phyloP scores from a whole-genome alignment of 495 filamentous ascomycete species.

The Sordaria brevicollis region DNA sequence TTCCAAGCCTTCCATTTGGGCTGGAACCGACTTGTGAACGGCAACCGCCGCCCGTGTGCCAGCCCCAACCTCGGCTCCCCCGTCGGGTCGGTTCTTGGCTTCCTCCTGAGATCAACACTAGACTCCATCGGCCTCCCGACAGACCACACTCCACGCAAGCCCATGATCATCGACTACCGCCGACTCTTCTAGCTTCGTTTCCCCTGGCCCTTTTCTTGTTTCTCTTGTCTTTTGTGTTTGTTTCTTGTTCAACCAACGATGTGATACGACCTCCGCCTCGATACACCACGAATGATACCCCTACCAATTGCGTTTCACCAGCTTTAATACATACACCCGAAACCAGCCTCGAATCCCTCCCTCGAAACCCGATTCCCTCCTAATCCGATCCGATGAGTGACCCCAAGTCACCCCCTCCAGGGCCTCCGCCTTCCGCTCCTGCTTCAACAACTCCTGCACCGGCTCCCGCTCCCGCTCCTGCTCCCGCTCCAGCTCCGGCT shows the following conservation, averaged over 20 bases:
- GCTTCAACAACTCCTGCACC: background rate
- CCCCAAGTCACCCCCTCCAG: background rate
- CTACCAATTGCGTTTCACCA: background rate
- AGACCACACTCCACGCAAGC: background rate
- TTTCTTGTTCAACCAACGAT: background rate
- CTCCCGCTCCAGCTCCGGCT: background rate
- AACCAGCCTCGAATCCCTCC: background rate
- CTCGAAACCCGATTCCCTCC: background rate
- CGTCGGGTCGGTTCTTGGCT: background rate
- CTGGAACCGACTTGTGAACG: background rate
- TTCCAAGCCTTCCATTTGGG: background rate
- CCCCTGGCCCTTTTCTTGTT: background rate
- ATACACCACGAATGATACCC: background rate
- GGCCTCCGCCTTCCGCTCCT: background rate
- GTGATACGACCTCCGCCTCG: background rate
- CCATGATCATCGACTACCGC: background rate
- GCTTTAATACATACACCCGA: background rate
- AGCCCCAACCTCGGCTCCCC: conserved; percentile 4
- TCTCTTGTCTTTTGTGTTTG: background rate
- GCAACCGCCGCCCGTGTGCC: background rate
- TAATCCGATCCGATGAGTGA: conserved; percentile 5
- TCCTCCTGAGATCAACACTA: background rate
- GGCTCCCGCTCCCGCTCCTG: background rate
- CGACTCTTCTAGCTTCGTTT: background rate
- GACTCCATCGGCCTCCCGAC: background rate